Conservation (phyloP, 2,329 filamentous ascomycete genomes). For the Drechslera avenae region DNA sequence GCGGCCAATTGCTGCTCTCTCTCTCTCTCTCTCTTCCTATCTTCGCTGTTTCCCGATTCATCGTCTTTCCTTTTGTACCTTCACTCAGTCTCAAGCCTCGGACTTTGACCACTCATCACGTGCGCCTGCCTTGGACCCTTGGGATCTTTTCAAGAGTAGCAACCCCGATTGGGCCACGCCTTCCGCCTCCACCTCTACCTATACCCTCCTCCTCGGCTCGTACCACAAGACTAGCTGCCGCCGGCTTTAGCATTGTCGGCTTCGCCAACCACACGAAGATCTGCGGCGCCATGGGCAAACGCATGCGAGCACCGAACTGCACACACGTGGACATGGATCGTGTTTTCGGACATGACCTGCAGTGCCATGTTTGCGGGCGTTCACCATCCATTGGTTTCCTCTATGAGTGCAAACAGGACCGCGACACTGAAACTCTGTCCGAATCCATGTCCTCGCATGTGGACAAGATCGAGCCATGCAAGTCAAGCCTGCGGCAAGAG, state of each 20-base stretch:
- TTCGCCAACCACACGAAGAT: conserved; percentile 26
- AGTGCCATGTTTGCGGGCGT: conserved; percentile 65
- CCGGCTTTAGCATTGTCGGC: conserved; percentile 4
- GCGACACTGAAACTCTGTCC: conserved; percentile 13
- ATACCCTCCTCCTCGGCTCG: neutral
- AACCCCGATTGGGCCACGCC: neutral
- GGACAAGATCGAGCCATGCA: neutral
- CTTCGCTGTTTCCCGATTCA: neutral
- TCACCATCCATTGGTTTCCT: conserved; percentile 70
- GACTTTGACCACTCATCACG: neutral
- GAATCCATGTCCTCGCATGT: conserved; percentile 2
- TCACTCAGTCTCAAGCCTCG: neutral
- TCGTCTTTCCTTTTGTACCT: neutral
- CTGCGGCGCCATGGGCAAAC: conserved; percentile 27
- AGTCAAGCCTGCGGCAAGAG: conserved; percentile 32
- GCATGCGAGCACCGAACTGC: conserved; percentile 53
- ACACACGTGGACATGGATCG: conserved; percentile 72
- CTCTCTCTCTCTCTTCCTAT: neutral
- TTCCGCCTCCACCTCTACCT: neutral
- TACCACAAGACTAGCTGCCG: conserved; percentile 13
- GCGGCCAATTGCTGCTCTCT: no score
- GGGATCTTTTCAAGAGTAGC: neutral
- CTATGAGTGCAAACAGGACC: conserved; percentile 73
- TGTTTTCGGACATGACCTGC: conserved; percentile 58
- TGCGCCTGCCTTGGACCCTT: neutral